Percentiles rank a stretch among this genome's conserved stretches.
Evolutionary conservation across 2,329 filamentous ascomycete genomes (phyloP).

Genomic region (Aspergillus carbonarius): DNA sequence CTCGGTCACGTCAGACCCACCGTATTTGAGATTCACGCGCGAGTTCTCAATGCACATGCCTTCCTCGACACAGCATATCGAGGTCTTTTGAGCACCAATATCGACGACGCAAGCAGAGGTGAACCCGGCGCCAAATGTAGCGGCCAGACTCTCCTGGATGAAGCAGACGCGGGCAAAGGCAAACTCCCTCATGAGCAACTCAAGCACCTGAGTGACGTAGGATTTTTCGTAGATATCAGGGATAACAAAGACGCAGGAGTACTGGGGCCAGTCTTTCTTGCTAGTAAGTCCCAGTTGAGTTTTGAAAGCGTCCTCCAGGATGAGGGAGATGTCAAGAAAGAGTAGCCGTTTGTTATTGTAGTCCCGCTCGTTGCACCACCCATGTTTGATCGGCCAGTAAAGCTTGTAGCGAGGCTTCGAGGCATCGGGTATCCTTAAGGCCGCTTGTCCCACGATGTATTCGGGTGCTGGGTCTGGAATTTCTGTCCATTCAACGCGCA

Average conservation of each 20-base stretch:
- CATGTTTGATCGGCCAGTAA: slow-evolving; percentile 85
- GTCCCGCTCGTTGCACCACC: slow-evolving; percentile 86
- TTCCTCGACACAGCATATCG: slow-evolving; percentile 94
- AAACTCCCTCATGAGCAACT: slow-evolving; percentile 84
- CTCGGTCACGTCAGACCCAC: slow-evolving; percentile 88
- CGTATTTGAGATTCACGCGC: slow-evolving; percentile 90
- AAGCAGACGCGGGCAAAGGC: slow-evolving; percentile 88
- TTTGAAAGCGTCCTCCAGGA: slow-evolving; percentile 82
- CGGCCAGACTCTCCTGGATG: slow-evolving; percentile 92
- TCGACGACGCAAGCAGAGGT: slow-evolving; percentile 94
- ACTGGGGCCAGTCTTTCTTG: slow-evolving; percentile 81
- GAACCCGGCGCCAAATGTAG: slow-evolving; percentile 92
- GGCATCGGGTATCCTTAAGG: slow-evolving; percentile 82
- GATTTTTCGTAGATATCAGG: slow-evolving; percentile 95
- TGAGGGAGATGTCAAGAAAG: slow-evolving; percentile 80
- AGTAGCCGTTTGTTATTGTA: slow-evolving; percentile 78
- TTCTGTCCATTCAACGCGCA: slow-evolving; percentile 95
- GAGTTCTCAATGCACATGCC: slow-evolving; percentile 94
- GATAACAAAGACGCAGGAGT: slow-evolving; percentile 95
- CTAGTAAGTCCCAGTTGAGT: slow-evolving; percentile 76
- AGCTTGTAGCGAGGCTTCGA: slow-evolving; percentile 88
- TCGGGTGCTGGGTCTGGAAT: slow-evolving; percentile 66
- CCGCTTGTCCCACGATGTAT: slow-evolving; percentile 78
- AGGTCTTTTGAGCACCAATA: slow-evolving; percentile 95
- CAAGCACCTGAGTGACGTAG: slow-evolving; percentile 81